Conservation (phyloP, 257 asterid genomes). For the Scutellaria barbata region DNA sequence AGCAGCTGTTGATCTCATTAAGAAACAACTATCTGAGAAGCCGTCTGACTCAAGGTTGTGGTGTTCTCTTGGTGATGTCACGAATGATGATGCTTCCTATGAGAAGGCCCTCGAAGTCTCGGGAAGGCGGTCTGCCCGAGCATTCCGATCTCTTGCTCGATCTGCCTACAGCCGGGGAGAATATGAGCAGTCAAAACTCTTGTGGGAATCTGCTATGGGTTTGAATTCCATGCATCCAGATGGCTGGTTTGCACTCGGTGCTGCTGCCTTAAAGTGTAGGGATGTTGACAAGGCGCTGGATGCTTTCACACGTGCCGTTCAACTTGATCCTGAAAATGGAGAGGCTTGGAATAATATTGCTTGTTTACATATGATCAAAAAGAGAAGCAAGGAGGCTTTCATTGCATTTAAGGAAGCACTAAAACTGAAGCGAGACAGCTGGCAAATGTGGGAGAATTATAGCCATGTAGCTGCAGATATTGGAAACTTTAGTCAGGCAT, state of each 20-base stretch:
- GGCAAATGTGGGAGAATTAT: slow-evolving; percentile 99
- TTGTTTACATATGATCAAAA: slow-evolving; percentile 83
- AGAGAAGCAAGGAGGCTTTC: slow-evolving; percentile 78
- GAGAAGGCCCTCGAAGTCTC: slow-evolving; percentile 92
- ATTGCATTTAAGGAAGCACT: slow-evolving; percentile 97
- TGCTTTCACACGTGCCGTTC: slow-evolving; percentile 87
- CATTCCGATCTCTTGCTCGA: slow-evolving; percentile 87
- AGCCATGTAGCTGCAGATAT: slow-evolving; percentile 87
- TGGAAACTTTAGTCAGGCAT: slow-evolving; percentile 73
- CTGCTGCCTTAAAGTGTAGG: slow-evolving; percentile 84
- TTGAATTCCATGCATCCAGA: slow-evolving; percentile 83
- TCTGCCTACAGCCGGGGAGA: slow-evolving; percentile 88
- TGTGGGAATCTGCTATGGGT: slow-evolving; percentile 93
- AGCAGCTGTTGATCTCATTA: slow-evolving; percentile 89
- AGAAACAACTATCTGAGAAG: slow-evolving; percentile 58
- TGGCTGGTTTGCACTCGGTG: slow-evolving; percentile 99
- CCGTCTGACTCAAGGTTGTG: slow-evolving; percentile 85
- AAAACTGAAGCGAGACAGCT: slow-evolving; percentile 84
- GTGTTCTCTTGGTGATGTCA: slow-evolving; percentile 97
- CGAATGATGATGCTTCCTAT: slow-evolving; percentile 68
- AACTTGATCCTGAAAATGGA: slow-evolving; percentile 95
- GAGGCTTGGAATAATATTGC: slow-evolving; percentile 99
- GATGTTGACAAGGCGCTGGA: slow-evolving; percentile 87
- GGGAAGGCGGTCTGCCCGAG: slow-evolving; percentile 78
- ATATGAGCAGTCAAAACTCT: slow-evolving; percentile 68